Conservation (phyloP, 2,329 filamentous ascomycete genomes). For the Exophiala spinifera region DNA sequence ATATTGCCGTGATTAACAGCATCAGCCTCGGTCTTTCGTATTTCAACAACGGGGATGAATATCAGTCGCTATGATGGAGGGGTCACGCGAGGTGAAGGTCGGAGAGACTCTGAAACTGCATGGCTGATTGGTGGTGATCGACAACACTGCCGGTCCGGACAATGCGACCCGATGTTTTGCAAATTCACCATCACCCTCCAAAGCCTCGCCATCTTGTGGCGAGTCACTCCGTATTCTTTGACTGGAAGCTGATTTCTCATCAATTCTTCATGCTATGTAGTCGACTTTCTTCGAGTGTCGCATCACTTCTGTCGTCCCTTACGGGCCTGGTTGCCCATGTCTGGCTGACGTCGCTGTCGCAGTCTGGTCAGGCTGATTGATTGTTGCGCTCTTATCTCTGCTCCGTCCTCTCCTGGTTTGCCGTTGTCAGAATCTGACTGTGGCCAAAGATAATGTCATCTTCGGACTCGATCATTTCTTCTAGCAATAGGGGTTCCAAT, state of each 20-base stretch:
- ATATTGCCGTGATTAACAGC: too few relatives aligned
- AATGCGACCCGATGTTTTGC: too few relatives aligned
- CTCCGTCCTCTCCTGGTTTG: not conserved
- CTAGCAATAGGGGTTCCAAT: constrained; percentile 15
- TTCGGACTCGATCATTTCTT: constrained; percentile 14
- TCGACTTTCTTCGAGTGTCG: not conserved
- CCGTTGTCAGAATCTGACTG: not conserved
- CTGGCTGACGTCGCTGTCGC: not conserved
- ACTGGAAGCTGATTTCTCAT: not conserved
- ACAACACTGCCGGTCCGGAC: not conserved
- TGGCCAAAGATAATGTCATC: constrained; percentile 15
- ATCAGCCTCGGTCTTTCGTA: not conserved
- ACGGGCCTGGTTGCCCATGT: not conserved
- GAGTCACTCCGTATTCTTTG: not conserved
- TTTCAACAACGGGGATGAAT: not conserved
- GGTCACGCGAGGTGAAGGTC: not conserved
- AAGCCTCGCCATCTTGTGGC: not conserved
- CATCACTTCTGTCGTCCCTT: not conserved
- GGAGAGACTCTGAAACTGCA: not conserved
- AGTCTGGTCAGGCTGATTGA: not conserved
- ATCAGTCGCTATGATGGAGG: not conserved
- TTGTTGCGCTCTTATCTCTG: not conserved
- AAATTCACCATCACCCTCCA: not conserved
- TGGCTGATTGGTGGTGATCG: not conserved
- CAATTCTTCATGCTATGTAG: not conserved